Evolutionary conservation across 805 yeast species (phyloP).

Genomic region (Cyberlindnera amylophila): DNA sequence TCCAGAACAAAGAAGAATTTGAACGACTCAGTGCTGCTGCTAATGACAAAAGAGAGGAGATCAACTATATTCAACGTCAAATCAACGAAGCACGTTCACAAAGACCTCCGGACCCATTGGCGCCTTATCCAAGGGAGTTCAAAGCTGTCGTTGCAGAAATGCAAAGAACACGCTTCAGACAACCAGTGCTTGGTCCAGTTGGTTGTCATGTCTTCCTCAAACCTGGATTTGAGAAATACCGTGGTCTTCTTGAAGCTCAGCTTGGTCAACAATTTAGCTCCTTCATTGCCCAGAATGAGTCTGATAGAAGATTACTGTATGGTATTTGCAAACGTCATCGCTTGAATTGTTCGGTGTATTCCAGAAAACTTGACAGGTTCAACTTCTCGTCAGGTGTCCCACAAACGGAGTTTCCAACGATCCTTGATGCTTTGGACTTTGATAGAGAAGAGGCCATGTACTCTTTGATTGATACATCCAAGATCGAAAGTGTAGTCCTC

Average conservation of each 20-base stretch:
- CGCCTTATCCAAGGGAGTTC: conserved; percentile 1
- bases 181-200: conserved; percentile 74
- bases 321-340: conserved; percentile 31
- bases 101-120: conserved; percentile 14
- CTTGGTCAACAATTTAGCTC: conserved; percentile 50
- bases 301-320: conserved; percentile 50
- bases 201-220: conserved; percentile 61
- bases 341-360: conserved; percentile 39
- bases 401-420: conserved; percentile 35
- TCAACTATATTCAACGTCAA: conserved; percentile 2
- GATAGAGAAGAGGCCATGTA: conserved; percentile 52
- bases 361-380: conserved; percentile 55
- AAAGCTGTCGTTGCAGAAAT: conserved; percentile 8
- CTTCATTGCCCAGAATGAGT: conserved; percentile 62
- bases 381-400: conserved; percentile 48
- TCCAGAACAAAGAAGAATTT: conserved; percentile 4
- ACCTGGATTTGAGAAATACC: conserved; percentile 51
- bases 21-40: conserved; percentile 6
- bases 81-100: not conserved
- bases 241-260: conserved; percentile 52
- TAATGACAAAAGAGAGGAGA: conserved; percentile 10
- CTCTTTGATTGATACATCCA: conserved; percentile 58
- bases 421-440: conserved; percentile 60
- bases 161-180: conserved; percentile 37
- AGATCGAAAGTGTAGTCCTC: conserved; percentile 56